These are phyloP conservation scores for Neofusicoccum sp. DNA, from an alignment of 2,329 filamentous ascomycete genomes.

Conservation along the genomic window DNA sequence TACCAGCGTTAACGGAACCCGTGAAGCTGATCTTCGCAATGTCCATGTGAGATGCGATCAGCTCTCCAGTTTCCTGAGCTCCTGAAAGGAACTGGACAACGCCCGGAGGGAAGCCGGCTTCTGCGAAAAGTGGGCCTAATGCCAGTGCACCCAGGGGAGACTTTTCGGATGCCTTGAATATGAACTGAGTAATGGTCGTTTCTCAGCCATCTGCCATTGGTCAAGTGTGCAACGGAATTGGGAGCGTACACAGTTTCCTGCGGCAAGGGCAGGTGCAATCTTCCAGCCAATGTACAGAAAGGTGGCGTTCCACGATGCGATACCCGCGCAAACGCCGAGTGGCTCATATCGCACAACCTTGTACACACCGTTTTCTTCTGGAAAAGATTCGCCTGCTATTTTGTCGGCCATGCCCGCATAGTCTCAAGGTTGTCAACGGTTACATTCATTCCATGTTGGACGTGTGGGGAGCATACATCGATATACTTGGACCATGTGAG, in stretches of 20 bases:
- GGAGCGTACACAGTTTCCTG: conserved; percentile 70
- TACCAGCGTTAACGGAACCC: conserved; percentile 83
- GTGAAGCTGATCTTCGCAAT: conserved; percentile 90
- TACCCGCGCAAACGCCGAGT: conserved; percentile 81
- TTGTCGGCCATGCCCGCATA: conserved; percentile 93
- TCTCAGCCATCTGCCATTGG: conserved; percentile 33
- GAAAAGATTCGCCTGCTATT: conserved; percentile 83
- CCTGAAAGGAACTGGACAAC: conserved; percentile 77
- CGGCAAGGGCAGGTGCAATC: conserved; percentile 80
- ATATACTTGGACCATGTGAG: conserved; percentile 71
- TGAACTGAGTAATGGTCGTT: conserved; percentile 58
- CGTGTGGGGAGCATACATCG: conserved; percentile 52
- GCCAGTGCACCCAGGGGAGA: conserved; percentile 69
- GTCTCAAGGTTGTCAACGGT: conserved; percentile 39
- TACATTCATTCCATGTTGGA: no score
- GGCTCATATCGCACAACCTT: conserved; percentile 83
- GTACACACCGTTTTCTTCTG: conserved; percentile 76
- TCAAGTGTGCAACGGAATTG: conserved; percentile 66
- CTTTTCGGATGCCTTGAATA: conserved; percentile 74
- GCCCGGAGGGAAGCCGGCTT: conserved; percentile 77
- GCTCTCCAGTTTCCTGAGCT: conserved; percentile 73
- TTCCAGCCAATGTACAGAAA: conserved; percentile 71
- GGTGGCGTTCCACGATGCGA: conserved; percentile 76
- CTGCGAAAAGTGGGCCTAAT: conserved; percentile 67
- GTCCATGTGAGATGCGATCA: conserved; percentile 69